Base-by-base conservation (phyloP, 106 monocot species). In the Allium sativum region DNA sequence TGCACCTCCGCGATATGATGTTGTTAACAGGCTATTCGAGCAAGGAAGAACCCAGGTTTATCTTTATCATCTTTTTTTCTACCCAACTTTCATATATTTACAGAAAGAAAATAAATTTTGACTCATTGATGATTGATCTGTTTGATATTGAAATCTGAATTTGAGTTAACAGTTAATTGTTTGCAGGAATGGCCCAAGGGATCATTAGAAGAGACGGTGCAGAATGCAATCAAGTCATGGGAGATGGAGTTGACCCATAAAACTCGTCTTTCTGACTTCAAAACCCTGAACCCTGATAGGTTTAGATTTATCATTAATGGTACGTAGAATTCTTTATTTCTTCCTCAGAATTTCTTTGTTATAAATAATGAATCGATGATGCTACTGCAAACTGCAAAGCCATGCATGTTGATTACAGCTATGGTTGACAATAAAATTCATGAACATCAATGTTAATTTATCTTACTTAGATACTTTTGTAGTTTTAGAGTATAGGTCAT, bases 191-290 rank as follows among this genome's bases (percentile, higher is more conserved):
- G 62, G 62, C 62, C 45, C n/a, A 62, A 62, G 62, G 62, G 62
- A 16, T 91, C 86, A 6, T 44, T 91, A 18, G 86, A 91, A 44
- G 90, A 83, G 68, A 78, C 46, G n/a, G 76, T 92, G 45, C 91
- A 92, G 61, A 86, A 83, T 68, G 77, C 82, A 10, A 76, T 91
- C 14, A 91, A 91, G 72, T 80, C 82, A 14, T 91, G 82, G 79
- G 86, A 86, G 79, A 90, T 90, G 90, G 90, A 90, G 72, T 68
- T 90, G 20, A 77, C 86, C 3, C 86, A 89, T 74, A 91, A 91
- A 70, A 75, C 73, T 21, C 60, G 61, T 22, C 65, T 86, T 3
- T 46, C 40, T 15, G 86, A 91, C 68, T 91, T 82, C 75, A 91
- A 86, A 73, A 62, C 86, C 61, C 77, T 91, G 10, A 80, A 78